A percentile compares a stretch with the other conserved stretches of the same genome.
phyloP scores from a whole-genome alignment of 768 basidiomycete genomes.

The Crepidotus variabilis region DNA sequence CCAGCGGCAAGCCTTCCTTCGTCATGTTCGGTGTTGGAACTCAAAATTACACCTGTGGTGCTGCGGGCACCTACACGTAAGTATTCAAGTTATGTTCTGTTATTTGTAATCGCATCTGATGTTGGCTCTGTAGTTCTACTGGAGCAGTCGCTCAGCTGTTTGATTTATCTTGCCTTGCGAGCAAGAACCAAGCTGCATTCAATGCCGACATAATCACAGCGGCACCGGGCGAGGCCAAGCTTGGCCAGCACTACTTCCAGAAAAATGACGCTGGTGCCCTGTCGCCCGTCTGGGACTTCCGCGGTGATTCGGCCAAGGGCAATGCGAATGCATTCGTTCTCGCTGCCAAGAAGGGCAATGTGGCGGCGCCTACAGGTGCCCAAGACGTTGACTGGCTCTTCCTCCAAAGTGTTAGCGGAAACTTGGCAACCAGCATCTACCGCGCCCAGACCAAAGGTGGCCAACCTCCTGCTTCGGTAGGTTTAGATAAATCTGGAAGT shows the following conservation, averaged over 20 bases:
- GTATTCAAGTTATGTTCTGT: constrained; percentile 11
- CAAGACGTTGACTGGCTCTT: constrained; percentile 55
- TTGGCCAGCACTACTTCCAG: constrained; percentile 57
- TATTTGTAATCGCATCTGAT: neutral
- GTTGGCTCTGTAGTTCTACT: constrained; percentile 26
- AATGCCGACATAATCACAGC: constrained; percentile 25
- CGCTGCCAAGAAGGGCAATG: constrained; percentile 35
- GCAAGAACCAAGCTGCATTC: constrained; percentile 20
- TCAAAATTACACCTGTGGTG: constrained; percentile 53
- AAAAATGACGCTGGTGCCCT: constrained; percentile 39
- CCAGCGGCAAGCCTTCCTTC: constrained; percentile 29
- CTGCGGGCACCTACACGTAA: constrained; percentile 40
- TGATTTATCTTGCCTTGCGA: constrained; percentile 49
- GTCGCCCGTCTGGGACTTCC: constrained; percentile 57
- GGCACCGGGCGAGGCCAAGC: constrained; percentile 11
- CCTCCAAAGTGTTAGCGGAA: constrained; percentile 42
- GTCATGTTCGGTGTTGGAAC: constrained; percentile 45
- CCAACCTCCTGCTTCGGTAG: constrained; percentile 46
- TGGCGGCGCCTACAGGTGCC: constrained; percentile 37
- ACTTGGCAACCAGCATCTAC: constrained; percentile 47
- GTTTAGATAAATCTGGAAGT: constrained; percentile 10
- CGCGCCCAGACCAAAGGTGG: constrained; percentile 51
- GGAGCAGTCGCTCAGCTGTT: constrained; percentile 52
- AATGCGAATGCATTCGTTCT: constrained; percentile 44
- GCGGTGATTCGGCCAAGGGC: constrained; percentile 34